These are phyloP conservation scores for Ceratonia siliqua DNA, from an alignment of 306 rosid genomes.

Conservation along the genomic window DNA sequence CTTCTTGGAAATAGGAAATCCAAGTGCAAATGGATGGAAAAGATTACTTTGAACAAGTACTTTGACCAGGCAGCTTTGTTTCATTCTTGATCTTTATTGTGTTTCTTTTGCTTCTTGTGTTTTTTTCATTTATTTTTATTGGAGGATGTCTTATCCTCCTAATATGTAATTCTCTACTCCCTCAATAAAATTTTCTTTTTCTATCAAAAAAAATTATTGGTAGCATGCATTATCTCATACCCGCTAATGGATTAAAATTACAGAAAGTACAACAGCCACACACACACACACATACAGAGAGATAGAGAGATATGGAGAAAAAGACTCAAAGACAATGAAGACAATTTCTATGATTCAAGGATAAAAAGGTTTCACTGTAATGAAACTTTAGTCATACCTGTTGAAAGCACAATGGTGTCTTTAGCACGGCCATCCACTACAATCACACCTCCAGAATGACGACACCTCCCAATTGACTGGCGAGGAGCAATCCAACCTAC, in stretches of 20 bases:
- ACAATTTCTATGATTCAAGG: slow-evolving; percentile 22
- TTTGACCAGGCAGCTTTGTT: too few species aligned
- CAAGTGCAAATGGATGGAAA: not conserved
- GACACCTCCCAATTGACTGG: slow-evolving; percentile 76
- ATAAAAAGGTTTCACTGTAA: not conserved
- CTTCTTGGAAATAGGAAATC: not conserved
- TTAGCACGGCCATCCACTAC: slow-evolving; percentile 94
- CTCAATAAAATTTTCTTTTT: too few species aligned
- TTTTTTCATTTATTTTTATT: too few species aligned
- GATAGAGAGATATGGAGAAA: not conserved
- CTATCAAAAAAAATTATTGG: too few species aligned
- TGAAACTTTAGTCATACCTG: slow-evolving; percentile 55
- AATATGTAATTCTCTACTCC: too few species aligned
- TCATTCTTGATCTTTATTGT: too few species aligned
- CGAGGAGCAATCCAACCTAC: slow-evolving; percentile 87
- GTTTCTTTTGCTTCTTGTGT: too few species aligned
- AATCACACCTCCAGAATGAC: slow-evolving; percentile 66
- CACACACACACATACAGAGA: not conserved
- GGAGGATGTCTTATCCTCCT: too few species aligned
- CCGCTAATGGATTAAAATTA: not conserved
- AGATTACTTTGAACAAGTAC: not conserved
- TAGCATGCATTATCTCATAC: not conserved
- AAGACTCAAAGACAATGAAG: too few species aligned
- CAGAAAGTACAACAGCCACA: not conserved
- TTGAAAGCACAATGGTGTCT: slow-evolving; percentile 91